A percentile compares a stretch with the other conserved stretches of the same genome.
phyloP scores from a whole-genome alignment of 2,329 filamentous ascomycete genomes.

The Chaetomium strumarium region DNA sequence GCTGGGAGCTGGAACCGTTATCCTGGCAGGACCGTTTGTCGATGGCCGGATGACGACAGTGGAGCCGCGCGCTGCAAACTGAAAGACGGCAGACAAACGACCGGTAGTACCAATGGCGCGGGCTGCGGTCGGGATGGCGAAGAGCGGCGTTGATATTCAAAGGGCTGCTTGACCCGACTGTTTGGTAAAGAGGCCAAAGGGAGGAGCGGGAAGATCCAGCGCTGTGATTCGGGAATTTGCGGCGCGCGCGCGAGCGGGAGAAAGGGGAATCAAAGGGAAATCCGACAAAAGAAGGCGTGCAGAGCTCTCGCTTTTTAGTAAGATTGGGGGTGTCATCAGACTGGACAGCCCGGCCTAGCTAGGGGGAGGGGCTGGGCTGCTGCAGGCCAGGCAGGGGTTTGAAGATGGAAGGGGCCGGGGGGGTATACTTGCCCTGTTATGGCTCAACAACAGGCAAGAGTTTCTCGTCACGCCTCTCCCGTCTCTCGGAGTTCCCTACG shows the following conservation, averaged over 20 bases:
- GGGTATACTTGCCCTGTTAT: not conserved
- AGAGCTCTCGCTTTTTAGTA: constrained; percentile 22
- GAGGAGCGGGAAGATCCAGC: constrained; percentile 3
- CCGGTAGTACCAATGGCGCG: not conserved
- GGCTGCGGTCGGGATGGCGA: constrained; percentile 9
- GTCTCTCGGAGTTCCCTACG: too few species aligned
- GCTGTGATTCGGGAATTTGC: constrained; percentile 3
- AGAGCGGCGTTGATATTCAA: constrained; percentile 1
- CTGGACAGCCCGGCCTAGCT: constrained; percentile 5
- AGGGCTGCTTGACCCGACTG: constrained; percentile 8
- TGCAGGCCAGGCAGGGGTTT: not conserved
- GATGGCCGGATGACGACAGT: not conserved
- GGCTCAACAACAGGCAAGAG: not conserved
- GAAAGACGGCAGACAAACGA: constrained; percentile 10
- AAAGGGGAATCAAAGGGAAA: constrained; percentile 24
- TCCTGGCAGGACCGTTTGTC: not conserved
- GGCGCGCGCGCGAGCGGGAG: constrained; percentile 1
- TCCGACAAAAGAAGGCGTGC: constrained; percentile 21
- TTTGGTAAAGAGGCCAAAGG: constrained; percentile 5
- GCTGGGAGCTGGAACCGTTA: not conserved
- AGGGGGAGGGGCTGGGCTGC: not conserved
- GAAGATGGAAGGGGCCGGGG: not conserved
- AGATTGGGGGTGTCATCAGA: constrained; percentile 11
- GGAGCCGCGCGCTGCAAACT: constrained; percentile 1
- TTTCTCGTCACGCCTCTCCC: too few species aligned